phyloP scores from a whole-genome alignment of 2,329 filamentous ascomycete genomes.

The Drechslerella stenobrocha region DNA sequence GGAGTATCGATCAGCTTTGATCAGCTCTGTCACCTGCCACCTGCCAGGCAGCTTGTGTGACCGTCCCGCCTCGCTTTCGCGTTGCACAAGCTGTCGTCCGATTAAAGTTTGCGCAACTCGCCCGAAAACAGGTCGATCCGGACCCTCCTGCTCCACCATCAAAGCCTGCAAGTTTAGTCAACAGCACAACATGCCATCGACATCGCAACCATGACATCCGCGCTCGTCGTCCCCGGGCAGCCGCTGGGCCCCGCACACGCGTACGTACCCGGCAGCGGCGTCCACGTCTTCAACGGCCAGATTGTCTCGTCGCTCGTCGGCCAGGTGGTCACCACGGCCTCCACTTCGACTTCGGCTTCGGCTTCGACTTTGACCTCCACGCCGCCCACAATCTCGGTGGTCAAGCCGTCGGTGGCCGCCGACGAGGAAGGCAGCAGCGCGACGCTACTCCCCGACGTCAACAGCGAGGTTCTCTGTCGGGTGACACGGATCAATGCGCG shows the following conservation, averaged over 20 bases:
- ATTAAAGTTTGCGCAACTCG: slow-evolving; percentile 4
- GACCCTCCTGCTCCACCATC: too few relatives aligned
- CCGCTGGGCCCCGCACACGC: slow-evolving; percentile 69
- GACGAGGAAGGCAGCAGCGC: slow-evolving; percentile 59
- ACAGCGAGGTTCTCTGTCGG: slow-evolving; percentile 76
- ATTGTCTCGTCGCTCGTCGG: slow-evolving; percentile 70
- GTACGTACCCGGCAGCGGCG: slow-evolving; percentile 76
- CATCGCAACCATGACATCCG: slow-evolving; percentile 20
- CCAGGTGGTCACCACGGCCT: slow-evolving; percentile 58
- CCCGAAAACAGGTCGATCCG: not conserved
- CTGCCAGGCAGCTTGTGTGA: too few relatives aligned
- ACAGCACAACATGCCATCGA: not conserved
- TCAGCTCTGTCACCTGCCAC: too few relatives aligned
- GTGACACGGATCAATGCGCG: slow-evolving; percentile 83
- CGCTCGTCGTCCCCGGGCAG: slow-evolving; percentile 77
- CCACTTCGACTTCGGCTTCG: slow-evolving; percentile 62
- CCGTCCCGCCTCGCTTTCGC: not conserved
- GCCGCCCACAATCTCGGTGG: slow-evolving; percentile 55
- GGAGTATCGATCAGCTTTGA: not conserved
- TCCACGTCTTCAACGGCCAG: slow-evolving; percentile 74
- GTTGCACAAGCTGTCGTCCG: slow-evolving; percentile 8
- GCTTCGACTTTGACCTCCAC: slow-evolving; percentile 57
- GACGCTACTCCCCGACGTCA: slow-evolving; percentile 79
- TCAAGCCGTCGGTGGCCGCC: slow-evolving; percentile 63
- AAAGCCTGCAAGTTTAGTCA: too few relatives aligned